Evolutionary conservation across 352 stramenopile genomes (phyloP), one percentile per base, ranked within the genome.

Genomic region (Globisporangium acanthophoron): DNA sequence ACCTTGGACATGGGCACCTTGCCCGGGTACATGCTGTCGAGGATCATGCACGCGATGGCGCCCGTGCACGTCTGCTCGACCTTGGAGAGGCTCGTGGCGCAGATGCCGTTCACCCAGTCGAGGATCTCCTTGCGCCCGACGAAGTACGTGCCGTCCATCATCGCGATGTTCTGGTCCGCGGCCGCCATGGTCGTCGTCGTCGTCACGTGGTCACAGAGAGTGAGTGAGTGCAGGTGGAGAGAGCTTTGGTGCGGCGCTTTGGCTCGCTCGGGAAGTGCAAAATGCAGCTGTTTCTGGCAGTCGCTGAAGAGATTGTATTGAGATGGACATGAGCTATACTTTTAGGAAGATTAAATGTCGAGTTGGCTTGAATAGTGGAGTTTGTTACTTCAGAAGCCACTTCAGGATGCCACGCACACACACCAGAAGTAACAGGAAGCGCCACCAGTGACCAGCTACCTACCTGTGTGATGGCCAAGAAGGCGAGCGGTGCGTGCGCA

Each of bases 61-160:
- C 97, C 97, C 35, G 87, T 96, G 62, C 78, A 93, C 43, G 97
- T 99, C 70, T 99, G 88, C 76, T 99, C 96, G 54, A 99, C 97
- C 71, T 99, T 99, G 54, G 71, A 69, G 8, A 99, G 82, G 62
- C 89, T 96, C 31, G 98, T 77, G 57, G 88, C 74, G 59, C 98
- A 92, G 18, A 97, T 87, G n/a, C 67, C 70, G 74, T 99, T 99
- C 61, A 99, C 87, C 94, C 98, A 99, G 56, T 99, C 91, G 40
- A 99, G 69, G 59, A 99, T 96, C 70, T 99, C 96, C 59, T 97
- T 97, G 27, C 96, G 89, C 7, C 94, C 96, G 48, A 98, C 93
- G 78, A 98, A 98, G 83, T 98, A 98, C 61, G 95, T 97, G 61
- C 88, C 86, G 74, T 98, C 94, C 95, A 98, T 98, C 76, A 98